Evolutionary conservation across 1,284 basidiomycete genomes (phyloP).

Genomic region (Leccinum angustisporum): DNA sequence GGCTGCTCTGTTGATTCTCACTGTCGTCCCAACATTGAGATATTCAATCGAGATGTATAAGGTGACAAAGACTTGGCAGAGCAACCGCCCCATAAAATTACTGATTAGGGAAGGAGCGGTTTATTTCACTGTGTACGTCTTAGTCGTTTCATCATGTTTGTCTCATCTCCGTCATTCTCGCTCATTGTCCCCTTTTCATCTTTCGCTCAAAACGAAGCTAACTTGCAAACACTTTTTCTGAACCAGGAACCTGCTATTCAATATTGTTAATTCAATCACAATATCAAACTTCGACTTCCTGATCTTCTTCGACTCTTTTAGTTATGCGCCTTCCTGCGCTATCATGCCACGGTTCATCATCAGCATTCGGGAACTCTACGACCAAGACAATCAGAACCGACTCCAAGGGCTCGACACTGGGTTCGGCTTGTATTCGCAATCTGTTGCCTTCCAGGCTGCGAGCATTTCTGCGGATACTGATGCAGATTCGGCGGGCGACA

Average conservation of each 20-base stretch:
- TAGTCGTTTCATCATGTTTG: neutral
- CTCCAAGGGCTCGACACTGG: neutral
- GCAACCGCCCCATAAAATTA: neutral
- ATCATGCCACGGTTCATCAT: neutral
- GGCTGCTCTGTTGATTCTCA: neutral
- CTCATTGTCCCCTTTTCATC: neutral
- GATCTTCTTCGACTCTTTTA: neutral
- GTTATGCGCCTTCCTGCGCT: neutral
- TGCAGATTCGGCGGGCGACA: neutral
- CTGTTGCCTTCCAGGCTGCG: neutral
- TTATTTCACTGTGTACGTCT: neutral
- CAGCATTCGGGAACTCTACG: neutral
- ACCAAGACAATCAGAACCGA: neutral
- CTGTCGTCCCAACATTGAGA: neutral
- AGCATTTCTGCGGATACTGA: neutral
- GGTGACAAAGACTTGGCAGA: neutral
- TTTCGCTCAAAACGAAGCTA: neutral
- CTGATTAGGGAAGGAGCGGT: neutral
- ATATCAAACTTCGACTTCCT: neutral
- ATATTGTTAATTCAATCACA: neutral
- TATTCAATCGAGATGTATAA: neutral
- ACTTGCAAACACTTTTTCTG: neutral
- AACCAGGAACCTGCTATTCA: neutral
- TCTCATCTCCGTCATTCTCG: neutral
- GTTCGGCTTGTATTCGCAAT: neutral